Percentiles rank a stretch among this genome's conserved stretches.
Evolutionary conservation across 352 stramenopile species (phyloP).

Genomic region (Globisporangium apiculatum): DNA sequence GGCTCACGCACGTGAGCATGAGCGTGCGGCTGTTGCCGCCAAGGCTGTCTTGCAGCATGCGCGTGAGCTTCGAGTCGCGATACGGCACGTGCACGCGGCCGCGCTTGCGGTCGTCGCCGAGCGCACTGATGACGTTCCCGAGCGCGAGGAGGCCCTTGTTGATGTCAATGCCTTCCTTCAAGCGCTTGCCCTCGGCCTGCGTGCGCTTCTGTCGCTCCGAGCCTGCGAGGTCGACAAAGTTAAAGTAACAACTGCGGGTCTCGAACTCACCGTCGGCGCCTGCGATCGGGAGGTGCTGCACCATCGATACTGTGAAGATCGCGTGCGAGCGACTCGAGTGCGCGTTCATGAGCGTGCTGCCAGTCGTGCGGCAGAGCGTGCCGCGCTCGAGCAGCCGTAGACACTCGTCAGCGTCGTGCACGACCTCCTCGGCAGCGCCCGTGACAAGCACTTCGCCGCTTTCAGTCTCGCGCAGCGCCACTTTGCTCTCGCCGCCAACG

Average conservation of each 20-base stretch:
- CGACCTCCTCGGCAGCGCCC: conserved; percentile 69
- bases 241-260: conserved; percentile 83
- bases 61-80: conserved; percentile 92
- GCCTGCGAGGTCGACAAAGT: conserved; percentile 90
- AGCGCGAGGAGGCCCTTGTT: conserved; percentile 97
- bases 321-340: conserved; percentile 88
- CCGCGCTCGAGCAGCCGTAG: conserved; percentile 78
- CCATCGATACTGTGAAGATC: conserved; percentile 87
- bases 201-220: conserved; percentile 95
- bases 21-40: conserved; percentile 90
- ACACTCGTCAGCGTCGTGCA: conserved; percentile 66
- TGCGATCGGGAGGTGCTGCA: conserved; percentile 66
- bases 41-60: conserved; percentile 90
- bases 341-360: conserved; percentile 90
- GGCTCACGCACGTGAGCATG: conserved; percentile 91
- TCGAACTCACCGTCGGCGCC: conserved; percentile 50
- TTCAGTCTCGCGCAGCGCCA: conserved; percentile 82
- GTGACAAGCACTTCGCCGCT: conserved; percentile 75
- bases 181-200: conserved; percentile 84
- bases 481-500: conserved; percentile 50
- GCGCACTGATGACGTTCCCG: conserved; percentile 96
- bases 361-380: conserved; percentile 75
- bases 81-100: conserved; percentile 92
- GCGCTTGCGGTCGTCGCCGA: conserved; percentile 90
- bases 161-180: conserved; percentile 97